Base-by-base conservation (phyloP, 805 yeast species). In the Ogataea parapolymorpha region DNA sequence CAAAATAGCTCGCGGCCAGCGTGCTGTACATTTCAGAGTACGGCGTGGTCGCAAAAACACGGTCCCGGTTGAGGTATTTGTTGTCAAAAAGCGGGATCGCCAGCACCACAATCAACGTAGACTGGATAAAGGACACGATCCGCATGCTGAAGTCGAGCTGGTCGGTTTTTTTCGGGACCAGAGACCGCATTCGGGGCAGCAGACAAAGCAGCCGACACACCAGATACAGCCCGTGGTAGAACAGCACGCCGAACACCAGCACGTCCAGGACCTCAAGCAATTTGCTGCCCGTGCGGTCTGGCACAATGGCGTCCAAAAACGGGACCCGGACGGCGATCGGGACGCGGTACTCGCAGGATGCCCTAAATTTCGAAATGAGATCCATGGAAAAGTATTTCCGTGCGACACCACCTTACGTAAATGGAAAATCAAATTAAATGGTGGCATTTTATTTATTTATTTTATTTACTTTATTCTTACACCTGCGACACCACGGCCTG, bases 1-100 rank as follows among this genome's bases (percentile, higher is more conserved):
- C 50, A 35, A 65, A 65, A 44, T 65, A 65, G 20, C 61, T 56
- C 26, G 58, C 45, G 6, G 68, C 70, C 46, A 63, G 44, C 4
- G 61, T 32, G 9, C 45, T 33, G 41, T 62, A 55, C 38, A 62
- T 54, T 12, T 50, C 50, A 2, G 62, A 51, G 37, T 63, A 65
- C 14, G 70, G 70, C 2, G 63, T 58, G 2, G 51, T 41, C 2
- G 65, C 65, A 48, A 62, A 64, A 12, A 65, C 50, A 20, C 55
- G 60, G 36, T 65, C 62, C 14, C 46, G 37, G 11, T 49, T 39
- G 18, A 64, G 53, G 35, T 56, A 46, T 10, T 50, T 41, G 42
- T 65, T 61, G 27, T 50, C 27, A 39, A 61, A 55, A 15, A 57
- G 43, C 1, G 68, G 68, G 25, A 64, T 41, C 15, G 56, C 59